Evolutionary conservation across 441 rosid species (phyloP).

Genomic region (Pelargonium australe): DNA sequence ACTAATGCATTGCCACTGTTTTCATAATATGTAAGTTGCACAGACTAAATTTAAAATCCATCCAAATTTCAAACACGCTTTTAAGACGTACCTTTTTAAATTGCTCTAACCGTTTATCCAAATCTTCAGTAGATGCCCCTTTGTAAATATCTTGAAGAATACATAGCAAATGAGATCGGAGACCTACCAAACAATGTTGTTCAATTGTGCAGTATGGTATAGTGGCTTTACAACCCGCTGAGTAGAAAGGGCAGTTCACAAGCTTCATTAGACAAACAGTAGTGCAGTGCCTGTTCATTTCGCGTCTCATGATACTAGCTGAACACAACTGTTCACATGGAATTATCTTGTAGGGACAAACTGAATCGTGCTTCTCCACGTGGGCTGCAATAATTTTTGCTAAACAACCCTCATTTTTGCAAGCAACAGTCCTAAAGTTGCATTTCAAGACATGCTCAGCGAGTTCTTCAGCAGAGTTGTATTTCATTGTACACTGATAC

Average conservation of each 20-base stretch:
- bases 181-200: slow-evolving; percentile 45
- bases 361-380: slow-evolving; percentile 53
- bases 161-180: slow-evolving; percentile 50
- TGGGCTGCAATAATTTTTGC: slow-evolving; percentile 44
- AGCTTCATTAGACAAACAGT: slow-evolving; percentile 85
- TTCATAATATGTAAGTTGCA: background rate
- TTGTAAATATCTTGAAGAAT: slow-evolving; percentile 55
- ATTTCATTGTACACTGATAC: slow-evolving; percentile 63
- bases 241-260: slow-evolving; percentile 70
- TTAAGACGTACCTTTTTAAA: slow-evolving; percentile 45
- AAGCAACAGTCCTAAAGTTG: slow-evolving; percentile 54
- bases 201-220: slow-evolving; percentile 48
- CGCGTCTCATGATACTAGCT: slow-evolving; percentile 59
- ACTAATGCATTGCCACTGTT: no score
- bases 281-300: slow-evolving; percentile 88
- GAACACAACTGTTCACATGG: slow-evolving; percentile 82
- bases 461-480: slow-evolving; percentile 44
- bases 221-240: slow-evolving; percentile 60
- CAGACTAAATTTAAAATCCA: background rate
- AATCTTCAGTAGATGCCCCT: slow-evolving; percentile 47
- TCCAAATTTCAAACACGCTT: background rate
- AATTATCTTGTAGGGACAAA: slow-evolving; percentile 71
- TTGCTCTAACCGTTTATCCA: slow-evolving; percentile 49
- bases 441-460: slow-evolving; percentile 40
- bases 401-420: slow-evolving; percentile 64